Conservation (phyloP, 202 grass and related monocot genomes). For the Digitaria exilis region DNA sequence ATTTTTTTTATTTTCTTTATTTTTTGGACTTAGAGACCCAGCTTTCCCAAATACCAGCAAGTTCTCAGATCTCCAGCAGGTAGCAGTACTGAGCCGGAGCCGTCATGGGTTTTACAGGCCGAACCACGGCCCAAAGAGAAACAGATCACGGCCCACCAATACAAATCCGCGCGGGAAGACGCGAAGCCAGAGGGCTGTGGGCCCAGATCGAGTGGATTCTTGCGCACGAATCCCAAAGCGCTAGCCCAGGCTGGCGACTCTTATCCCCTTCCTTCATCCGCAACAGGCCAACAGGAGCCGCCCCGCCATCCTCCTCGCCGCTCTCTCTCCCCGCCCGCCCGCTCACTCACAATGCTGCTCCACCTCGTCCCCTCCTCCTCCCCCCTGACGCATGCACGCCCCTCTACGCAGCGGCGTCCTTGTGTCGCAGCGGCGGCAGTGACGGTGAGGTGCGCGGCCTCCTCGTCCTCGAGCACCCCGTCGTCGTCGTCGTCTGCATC, state of each 20-base stretch:
- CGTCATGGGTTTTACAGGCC: neutral
- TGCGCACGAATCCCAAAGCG: slow-evolving; percentile 38
- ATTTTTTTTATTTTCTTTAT: neutral
- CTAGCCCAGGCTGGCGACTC: neutral
- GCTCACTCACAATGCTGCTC: slow-evolving; percentile 50
- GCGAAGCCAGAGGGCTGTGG: neutral
- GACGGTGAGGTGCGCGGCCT: slow-evolving; percentile 17
- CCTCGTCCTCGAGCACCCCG: slow-evolving; percentile 1
- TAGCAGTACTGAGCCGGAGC: neutral
- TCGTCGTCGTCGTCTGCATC: slow-evolving; percentile 24
- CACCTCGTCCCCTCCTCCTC: slow-evolving; percentile 44
- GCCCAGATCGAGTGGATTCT: slow-evolving; percentile 1
- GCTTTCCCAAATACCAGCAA: too few relatives aligned
- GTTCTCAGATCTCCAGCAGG: too few relatives aligned
- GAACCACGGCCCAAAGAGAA: neutral
- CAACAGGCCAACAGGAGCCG: neutral
- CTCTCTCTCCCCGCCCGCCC: slow-evolving; percentile 11
- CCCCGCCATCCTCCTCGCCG: slow-evolving; percentile 5
- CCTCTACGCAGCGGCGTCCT: slow-evolving; percentile 18
- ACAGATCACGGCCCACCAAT: slow-evolving; percentile 38
- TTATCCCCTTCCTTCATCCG: slow-evolving; percentile 44
- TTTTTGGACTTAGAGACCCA: too few relatives aligned
- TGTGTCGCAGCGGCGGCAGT: neutral
- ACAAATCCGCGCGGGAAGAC: slow-evolving; percentile 62
- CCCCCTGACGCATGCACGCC: neutral